A percentile compares a stretch with the other conserved stretches of the same genome.
Conservation (phyloP, 2,329 filamentous ascomycete genomes). For the Fusarium sp. region DNA sequence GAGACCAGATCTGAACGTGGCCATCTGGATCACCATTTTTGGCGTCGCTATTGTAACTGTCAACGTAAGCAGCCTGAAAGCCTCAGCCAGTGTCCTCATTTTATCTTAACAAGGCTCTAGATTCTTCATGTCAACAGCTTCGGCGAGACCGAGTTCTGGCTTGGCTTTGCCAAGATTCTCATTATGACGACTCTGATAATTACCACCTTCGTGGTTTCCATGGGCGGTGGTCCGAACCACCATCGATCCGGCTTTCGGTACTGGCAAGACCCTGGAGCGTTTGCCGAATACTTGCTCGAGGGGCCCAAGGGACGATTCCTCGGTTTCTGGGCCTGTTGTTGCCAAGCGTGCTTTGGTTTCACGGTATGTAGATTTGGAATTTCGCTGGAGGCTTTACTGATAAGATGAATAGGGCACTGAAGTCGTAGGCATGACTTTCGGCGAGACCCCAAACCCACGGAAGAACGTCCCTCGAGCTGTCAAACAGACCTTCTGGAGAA, state of each 20-base stretch:
- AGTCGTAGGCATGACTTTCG: slow-evolving; percentile 29
- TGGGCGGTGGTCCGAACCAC: slow-evolving; percentile 52
- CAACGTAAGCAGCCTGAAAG: slow-evolving; percentile 32
- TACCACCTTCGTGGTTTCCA: slow-evolving; percentile 44
- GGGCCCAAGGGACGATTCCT: slow-evolving; percentile 51
- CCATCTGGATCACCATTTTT: slow-evolving; percentile 52
- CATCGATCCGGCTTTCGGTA: slow-evolving; percentile 55
- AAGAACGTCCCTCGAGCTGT: slow-evolving; percentile 38
- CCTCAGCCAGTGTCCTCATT: neutral
- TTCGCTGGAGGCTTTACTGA: neutral
- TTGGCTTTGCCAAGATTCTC: slow-evolving; percentile 56
- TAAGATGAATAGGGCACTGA: slow-evolving; percentile 4
- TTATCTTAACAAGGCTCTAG: neutral
- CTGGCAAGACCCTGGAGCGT: slow-evolving; percentile 56
- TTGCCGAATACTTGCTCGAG: slow-evolving; percentile 48
- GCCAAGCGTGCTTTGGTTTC: slow-evolving; percentile 52
- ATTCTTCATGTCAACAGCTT: slow-evolving; percentile 53
- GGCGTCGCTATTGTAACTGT: slow-evolving; percentile 47
- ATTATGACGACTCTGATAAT: slow-evolving; percentile 53
- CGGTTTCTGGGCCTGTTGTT: slow-evolving; percentile 52
- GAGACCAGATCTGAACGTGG: slow-evolving; percentile 50
- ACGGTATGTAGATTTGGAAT: neutral
- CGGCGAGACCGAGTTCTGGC: slow-evolving; percentile 60
- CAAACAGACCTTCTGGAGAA: slow-evolving; percentile 41
- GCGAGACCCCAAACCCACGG: slow-evolving; percentile 39